A percentile compares a stretch with the other conserved stretches of the same genome.
These are phyloP conservation scores for Rhinocladiella similis DNA, from an alignment of 2,329 filamentous ascomycete species.

Conservation along the genomic window DNA sequence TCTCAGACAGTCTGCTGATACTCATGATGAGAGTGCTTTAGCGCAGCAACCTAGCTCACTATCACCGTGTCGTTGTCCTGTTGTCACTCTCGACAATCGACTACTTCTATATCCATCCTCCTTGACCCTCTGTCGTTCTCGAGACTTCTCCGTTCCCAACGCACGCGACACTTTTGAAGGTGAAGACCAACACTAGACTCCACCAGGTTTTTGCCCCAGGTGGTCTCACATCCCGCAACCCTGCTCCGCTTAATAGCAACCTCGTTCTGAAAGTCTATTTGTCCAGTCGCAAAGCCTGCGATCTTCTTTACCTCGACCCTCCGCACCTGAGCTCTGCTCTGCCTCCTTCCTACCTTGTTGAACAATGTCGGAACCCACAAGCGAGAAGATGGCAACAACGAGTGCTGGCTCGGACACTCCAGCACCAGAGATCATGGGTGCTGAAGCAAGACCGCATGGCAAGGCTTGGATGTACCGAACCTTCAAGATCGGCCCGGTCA, in stretches of 20 bases:
- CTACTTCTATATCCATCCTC: conserved; percentile 9
- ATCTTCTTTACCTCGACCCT: background rate
- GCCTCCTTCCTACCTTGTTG: background rate
- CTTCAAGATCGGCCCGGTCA: conserved; percentile 54
- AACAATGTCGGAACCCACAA: conserved; percentile 21
- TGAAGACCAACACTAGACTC: conserved; percentile 10
- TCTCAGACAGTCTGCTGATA: conserved; percentile 19
- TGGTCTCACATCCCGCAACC: conserved; percentile 2
- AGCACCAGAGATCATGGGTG: conserved; percentile 12
- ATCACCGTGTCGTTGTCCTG: conserved; percentile 2
- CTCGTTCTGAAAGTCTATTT: background rate
- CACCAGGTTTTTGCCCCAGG: conserved; percentile 21
- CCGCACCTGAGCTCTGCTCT: background rate
- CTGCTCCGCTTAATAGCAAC: conserved; percentile 14
- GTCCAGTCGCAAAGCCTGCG: background rate
- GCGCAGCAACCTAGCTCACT: conserved; percentile 10
- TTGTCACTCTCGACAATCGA: background rate
- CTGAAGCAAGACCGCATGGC: conserved; percentile 27
- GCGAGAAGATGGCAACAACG: conserved; percentile 26
- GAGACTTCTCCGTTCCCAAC: background rate
- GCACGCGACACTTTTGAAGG: conserved; percentile 18
- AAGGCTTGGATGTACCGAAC: conserved; percentile 67
- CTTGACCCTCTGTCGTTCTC: conserved; percentile 2
- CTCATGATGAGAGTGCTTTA: conserved; percentile 21
- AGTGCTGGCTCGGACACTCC: conserved; percentile 19